These are phyloP conservation scores for Phoenix dactylifera DNA, from an alignment of 176 grass and related monocot species.

Conservation along the genomic window DNA sequence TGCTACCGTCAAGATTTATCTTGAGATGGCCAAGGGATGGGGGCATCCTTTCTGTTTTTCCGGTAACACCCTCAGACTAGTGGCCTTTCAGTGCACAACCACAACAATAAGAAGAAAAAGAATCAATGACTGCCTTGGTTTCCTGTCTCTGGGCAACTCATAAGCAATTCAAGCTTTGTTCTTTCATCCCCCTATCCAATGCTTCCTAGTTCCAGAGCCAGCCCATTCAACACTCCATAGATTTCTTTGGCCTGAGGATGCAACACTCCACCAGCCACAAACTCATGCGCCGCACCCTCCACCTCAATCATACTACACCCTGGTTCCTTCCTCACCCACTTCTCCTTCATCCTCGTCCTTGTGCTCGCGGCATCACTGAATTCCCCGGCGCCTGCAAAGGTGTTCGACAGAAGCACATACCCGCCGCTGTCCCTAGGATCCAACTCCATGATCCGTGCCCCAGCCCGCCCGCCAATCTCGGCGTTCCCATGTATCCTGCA, in stretches of 20 bases:
- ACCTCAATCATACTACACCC: conserved; percentile 83
- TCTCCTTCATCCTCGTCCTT: conserved; percentile 47
- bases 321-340: conserved; percentile 42
- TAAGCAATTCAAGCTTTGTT: no score
- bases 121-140: no score
- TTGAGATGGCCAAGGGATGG: no score
- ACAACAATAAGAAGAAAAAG: no score
- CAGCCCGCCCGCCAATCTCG: conserved; percentile 28
- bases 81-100: no score
- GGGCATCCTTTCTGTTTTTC: no score
- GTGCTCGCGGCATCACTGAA: conserved; percentile 1
- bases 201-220: no score
- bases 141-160: no score
- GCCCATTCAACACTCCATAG: no score
- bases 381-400: conserved; percentile 22
- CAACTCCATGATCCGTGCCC: conserved; percentile 25
- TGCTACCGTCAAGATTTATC: no score
- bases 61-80: no score
- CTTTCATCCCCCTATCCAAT: no score
- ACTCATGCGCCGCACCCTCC: conserved; percentile 56
- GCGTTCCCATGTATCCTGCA: conserved; percentile 38
- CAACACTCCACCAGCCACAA: conserved; percentile 31
- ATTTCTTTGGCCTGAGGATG: not conserved
- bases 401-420: conserved; percentile 42
- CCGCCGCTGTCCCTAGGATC: conserved; percentile 40